Evolutionary conservation across 306 rosid genomes (phyloP).

Genomic region (Astragalus membranaceus): DNA sequence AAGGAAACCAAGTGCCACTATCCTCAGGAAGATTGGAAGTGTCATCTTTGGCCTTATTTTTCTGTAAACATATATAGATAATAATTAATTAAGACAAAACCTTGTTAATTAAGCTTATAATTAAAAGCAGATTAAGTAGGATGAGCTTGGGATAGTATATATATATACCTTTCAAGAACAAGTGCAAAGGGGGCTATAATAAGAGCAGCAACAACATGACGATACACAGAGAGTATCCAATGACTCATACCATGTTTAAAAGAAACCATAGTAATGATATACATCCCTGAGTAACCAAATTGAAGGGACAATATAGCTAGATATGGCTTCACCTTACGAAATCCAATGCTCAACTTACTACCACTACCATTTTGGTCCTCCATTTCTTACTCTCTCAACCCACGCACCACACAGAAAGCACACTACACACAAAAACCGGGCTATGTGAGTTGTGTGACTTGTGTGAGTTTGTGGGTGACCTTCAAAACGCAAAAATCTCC

Average conservation of each 20-base stretch:
- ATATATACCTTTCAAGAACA: slow-evolving; percentile 63
- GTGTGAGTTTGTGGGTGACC: slow-evolving; percentile 34
- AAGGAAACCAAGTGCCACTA: slow-evolving; percentile 71
- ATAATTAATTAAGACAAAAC: not conserved
- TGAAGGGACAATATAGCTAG: slow-evolving; percentile 83
- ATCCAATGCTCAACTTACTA: slow-evolving; percentile 8
- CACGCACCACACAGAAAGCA: slow-evolving; percentile 8
- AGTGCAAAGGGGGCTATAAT: slow-evolving; percentile 75
- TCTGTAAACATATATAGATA: slow-evolving; percentile 35
- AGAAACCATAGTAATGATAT: slow-evolving; percentile 76
- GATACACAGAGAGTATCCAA: slow-evolving; percentile 76
- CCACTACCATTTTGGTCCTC: slow-evolving; percentile 32
- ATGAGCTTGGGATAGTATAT: too few species aligned
- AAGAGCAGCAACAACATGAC: slow-evolving; percentile 70
- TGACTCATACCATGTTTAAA: slow-evolving; percentile 92
- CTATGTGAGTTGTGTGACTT: not conserved
- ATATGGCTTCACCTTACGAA: slow-evolving; percentile 59
- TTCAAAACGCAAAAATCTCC: slow-evolving; percentile 6
- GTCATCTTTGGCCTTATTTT: slow-evolving; percentile 95
- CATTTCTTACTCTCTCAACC: slow-evolving; percentile 3
- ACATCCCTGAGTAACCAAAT: slow-evolving; percentile 93
- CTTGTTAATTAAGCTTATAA: not conserved
- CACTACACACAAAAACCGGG: not conserved
- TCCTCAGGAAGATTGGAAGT: slow-evolving; percentile 68
- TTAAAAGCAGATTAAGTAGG: too few species aligned